A percentile compares a stretch with the other conserved stretches of the same genome.
These are phyloP conservation scores for Bolboschoenus planiculmis DNA, from an alignment of 176 grass and related monocot genomes.

Conservation along the genomic window DNA sequence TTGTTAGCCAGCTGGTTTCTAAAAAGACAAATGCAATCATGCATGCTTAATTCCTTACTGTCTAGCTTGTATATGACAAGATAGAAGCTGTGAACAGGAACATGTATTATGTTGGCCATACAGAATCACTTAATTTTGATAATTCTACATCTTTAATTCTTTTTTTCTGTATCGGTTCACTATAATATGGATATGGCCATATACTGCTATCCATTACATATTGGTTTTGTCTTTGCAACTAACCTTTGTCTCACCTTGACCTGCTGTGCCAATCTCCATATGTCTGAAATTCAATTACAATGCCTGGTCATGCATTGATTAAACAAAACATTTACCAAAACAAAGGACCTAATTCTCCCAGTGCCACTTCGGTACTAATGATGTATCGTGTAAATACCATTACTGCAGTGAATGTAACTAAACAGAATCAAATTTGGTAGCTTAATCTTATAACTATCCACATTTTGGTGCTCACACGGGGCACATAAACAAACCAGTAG, in stretches of 20 bases:
- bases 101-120: background rate
- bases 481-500: background rate
- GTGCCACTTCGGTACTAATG: background rate
- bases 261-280: slow-evolving; percentile 75
- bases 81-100: background rate
- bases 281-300: slow-evolving; percentile 65
- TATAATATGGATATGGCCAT: background rate
- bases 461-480: background rate
- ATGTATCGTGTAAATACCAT: background rate
- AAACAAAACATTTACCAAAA: background rate
- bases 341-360: background rate
- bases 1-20: background rate
- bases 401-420: background rate
- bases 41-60: background rate
- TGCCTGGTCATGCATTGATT: background rate
- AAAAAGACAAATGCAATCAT: background rate
- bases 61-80: background rate
- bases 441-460: background rate
- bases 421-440: background rate
- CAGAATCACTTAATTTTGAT: background rate
- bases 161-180: background rate
- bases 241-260: slow-evolving; percentile 99
- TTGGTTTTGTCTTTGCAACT: slow-evolving; percentile 1
- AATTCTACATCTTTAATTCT: background rate
- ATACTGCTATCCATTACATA: background rate